Evolutionary conservation across 1,284 basidiomycete species (phyloP), one percentile per base, ranked within the genome.

Genomic region (Ceratobasidium sp.): DNA sequence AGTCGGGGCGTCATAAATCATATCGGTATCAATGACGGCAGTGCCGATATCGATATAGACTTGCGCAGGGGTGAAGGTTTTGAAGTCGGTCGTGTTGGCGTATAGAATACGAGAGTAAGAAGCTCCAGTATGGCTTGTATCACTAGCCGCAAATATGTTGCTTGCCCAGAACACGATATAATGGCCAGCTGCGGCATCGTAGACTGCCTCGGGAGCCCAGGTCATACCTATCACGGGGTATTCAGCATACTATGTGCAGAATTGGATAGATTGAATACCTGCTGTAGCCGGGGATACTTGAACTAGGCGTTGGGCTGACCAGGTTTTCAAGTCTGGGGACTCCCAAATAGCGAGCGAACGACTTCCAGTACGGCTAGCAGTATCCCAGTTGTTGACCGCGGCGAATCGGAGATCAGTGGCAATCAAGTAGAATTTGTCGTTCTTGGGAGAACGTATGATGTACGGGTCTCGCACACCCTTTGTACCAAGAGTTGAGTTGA

Each of bases 121-220:
- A 5, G 73, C 23, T 33, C 73, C 73, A 20, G 73, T 75, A 38
- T 75, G 73, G 38, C 56, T 66, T 17, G 73, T 75, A 50, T 75
- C 73, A 48, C 62, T 75, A 5, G 44, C 73, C 44, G 73, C 73
- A 56, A 33, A 75, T 12, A 75, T 6, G 17, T 65, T 66, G 38
- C 73, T 75, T 10, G 73, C 73, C 73, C 73, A 75, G 23, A 75
- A 75, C 17, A 75, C 73, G 50, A 66, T 75, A 20, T 40, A 75
- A 38, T 65, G 62, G 6, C 62, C 62, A 12, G 61, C 62, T 17
- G 56, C 13, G 23, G 73, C 48, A 38, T 75, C 73, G 15, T 66
- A 75, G 42, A 75, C 62, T 4, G 73, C 73, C 23, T 75, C 73
- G 1, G 73, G 73, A 26, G 73, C 73, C 73, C 73, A 75, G 3